phyloP scores from a whole-genome alignment of 176 grass and related monocot genomes.

The Carex littledalei region DNA sequence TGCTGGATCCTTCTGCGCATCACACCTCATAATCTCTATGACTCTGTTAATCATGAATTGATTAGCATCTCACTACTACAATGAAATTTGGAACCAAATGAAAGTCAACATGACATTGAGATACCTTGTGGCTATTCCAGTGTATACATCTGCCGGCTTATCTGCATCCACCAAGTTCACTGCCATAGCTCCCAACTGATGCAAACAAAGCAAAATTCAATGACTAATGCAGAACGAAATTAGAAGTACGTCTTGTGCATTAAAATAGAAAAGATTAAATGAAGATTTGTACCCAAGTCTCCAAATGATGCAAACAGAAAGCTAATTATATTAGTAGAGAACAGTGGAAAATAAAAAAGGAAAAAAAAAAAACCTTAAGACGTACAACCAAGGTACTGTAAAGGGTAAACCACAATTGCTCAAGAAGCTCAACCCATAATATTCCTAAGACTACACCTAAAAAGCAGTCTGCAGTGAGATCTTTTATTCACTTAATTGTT shows the following conservation, averaged over 20 bases:
- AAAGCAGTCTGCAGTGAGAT: background rate
- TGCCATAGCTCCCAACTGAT: slow-evolving; percentile 79
- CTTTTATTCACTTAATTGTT: background rate
- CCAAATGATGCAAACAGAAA: slow-evolving; percentile 3
- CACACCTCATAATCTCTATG: slow-evolving; percentile 73
- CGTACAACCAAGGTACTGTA: background rate
- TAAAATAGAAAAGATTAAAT: background rate
- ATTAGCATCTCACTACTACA: slow-evolving; percentile 2
- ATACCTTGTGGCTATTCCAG: slow-evolving; percentile 93
- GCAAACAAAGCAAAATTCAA: slow-evolving; percentile 23
- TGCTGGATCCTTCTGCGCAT: slow-evolving; percentile 70
- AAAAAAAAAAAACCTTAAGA: background rate
- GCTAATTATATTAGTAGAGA: background rate
- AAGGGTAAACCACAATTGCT: background rate
- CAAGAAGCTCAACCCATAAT: background rate
- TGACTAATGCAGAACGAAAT: background rate
- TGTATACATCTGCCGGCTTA: slow-evolving; percentile 97
- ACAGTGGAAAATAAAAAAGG: background rate
- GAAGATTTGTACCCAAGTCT: background rate
- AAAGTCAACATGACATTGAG: background rate
- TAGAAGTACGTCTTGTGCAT: background rate
- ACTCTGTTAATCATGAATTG: slow-evolving; percentile 38
- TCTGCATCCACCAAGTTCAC: slow-evolving; percentile 88
- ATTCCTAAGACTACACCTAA: background rate
- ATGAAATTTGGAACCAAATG: background rate